phyloP scores from a whole-genome alignment of 140 eudicot genomes.

The Bidens hawaiensis region DNA sequence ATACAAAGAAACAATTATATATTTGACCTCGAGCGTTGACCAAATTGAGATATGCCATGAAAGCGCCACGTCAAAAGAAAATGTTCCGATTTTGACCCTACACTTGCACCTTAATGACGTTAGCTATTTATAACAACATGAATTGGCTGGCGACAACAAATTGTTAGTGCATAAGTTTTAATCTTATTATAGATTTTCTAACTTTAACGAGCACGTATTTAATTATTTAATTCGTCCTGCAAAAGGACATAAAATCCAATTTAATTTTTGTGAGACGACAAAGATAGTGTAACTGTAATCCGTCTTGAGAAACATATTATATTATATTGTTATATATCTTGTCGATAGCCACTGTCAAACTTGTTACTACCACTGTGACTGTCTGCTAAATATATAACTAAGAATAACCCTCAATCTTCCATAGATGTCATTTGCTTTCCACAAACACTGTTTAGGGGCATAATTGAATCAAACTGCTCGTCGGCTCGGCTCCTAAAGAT shows the following conservation, averaged over 20 bases:
- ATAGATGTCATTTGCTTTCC: background rate
- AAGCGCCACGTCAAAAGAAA: slow-evolving; percentile 10
- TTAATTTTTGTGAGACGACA: background rate
- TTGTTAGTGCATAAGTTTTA: no score
- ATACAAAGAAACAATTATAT: slow-evolving; percentile 1
- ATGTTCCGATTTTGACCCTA: slow-evolving; percentile 25
- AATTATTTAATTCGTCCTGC: background rate
- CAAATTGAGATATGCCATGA: slow-evolving; percentile 2
- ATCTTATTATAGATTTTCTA: no score
- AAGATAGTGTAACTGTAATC: no score
- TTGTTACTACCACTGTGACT: background rate
- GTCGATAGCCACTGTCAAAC: background rate
- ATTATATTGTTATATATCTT: no score
- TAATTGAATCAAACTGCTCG: background rate
- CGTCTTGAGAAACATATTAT: background rate
- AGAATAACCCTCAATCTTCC: background rate
- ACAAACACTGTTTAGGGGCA: no score
- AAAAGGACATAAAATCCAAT: background rate
- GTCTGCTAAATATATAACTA: background rate
- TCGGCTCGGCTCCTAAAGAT: background rate
- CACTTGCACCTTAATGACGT: slow-evolving; percentile 23
- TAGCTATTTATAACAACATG: slow-evolving; percentile 9
- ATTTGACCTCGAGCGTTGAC: slow-evolving; percentile 14
- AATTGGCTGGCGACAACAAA: background rate
- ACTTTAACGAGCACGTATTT: background rate